Evolutionary conservation across 2,329 filamentous ascomycete species (phyloP).

Genomic region (Graphiopsis chlorocephala): DNA sequence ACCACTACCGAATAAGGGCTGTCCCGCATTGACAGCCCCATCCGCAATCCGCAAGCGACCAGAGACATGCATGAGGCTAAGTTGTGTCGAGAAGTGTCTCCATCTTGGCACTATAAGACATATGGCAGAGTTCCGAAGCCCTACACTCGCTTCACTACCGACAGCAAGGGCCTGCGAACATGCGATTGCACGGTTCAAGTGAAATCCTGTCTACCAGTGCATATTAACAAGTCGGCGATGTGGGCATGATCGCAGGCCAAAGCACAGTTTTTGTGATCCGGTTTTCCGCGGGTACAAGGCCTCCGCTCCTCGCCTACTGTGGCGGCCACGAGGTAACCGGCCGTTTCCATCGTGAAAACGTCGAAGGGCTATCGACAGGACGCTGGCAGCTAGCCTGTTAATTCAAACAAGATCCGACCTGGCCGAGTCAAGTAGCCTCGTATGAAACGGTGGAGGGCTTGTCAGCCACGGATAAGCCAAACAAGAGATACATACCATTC

Average conservation of each 20-base stretch:
- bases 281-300: neutral
- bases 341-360: neutral
- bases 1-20: neutral
- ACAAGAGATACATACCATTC: neutral
- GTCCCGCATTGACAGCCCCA: neutral
- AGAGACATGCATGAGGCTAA: conserved; percentile 5
- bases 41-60: conserved; percentile 1
- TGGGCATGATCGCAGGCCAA: neutral
- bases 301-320: neutral
- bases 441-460: neutral
- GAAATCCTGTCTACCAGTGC: neutral
- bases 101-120: neutral
- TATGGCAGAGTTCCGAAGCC: neutral
- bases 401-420: neutral
- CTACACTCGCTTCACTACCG: neutral
- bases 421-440: neutral
- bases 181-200: neutral
- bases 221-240: neutral
- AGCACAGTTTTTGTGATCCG: neutral
- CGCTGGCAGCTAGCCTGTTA: neutral
- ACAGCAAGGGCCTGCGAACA: neutral
- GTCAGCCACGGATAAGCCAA: neutral
- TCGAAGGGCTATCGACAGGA: neutral
- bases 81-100: neutral
- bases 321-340: neutral